phyloP scores from a whole-genome alignment of 106 monocot species.

The Acorus gramineus region DNA sequence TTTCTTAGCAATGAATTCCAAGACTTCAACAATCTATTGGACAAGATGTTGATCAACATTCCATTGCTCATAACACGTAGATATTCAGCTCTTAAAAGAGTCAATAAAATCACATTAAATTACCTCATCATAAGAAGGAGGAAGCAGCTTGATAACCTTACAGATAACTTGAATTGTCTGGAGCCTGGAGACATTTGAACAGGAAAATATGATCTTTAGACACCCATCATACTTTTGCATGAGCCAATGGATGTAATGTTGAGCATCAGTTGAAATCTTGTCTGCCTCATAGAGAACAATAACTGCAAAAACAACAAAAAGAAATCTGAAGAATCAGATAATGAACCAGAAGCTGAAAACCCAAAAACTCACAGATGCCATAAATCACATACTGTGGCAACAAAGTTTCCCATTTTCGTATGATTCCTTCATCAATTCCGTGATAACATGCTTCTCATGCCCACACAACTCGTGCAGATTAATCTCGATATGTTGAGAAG shows the following conservation, averaged over 20 bases:
- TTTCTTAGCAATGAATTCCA: constrained; percentile 29
- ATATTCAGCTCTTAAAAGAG: background rate
- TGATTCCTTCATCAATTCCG: constrained; percentile 26
- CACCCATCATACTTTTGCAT: constrained; percentile 34
- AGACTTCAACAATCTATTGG: constrained; percentile 19
- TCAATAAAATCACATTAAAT: background rate
- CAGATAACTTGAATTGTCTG: constrained; percentile 21
- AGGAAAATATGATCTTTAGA: constrained; percentile 34
- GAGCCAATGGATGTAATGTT: constrained; percentile 36
- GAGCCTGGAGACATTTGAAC: constrained; percentile 35
- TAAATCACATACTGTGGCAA: constrained; percentile 18
- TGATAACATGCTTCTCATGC: constrained; percentile 32
- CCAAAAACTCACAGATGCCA: background rate
- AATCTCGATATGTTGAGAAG: constrained; percentile 32
- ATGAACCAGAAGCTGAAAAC: background rate
- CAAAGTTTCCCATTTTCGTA: background rate
- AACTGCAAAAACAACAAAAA: constrained; percentile 13
- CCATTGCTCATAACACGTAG: background rate
- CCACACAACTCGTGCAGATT: constrained; percentile 31
- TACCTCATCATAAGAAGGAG: constrained; percentile 34
- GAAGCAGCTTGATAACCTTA: constrained; percentile 23
- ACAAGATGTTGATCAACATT: background rate
- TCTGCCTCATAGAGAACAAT: constrained; percentile 39
- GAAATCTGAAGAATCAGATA: background rate
- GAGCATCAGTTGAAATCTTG: constrained; percentile 30